These are phyloP conservation scores for Novymonas esmeraldas DNA, from an alignment of 208 protist genomes.

Conservation along the genomic window DNA sequence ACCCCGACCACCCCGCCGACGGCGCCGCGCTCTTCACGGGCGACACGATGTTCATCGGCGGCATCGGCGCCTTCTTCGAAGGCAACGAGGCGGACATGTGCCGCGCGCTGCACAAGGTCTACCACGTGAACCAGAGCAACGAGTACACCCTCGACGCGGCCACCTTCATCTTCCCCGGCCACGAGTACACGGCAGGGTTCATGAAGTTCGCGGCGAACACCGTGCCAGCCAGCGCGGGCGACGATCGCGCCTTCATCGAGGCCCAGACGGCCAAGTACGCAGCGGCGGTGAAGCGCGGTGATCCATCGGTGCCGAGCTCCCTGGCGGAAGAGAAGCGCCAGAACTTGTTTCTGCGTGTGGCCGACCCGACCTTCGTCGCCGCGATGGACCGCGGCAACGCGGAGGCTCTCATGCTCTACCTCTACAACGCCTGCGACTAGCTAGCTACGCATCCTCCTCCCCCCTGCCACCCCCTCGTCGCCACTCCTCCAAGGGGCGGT, in stretches of 20 bases:
- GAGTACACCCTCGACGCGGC: constrained; percentile 36
- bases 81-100: constrained; percentile 84
- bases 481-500: not conserved
- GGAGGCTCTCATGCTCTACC: constrained; percentile 63
- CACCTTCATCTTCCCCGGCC: constrained; percentile 85
- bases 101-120: constrained; percentile 65
- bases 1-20: constrained; percentile 37
- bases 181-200: constrained; percentile 91
- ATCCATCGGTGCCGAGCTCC: constrained; percentile 79
- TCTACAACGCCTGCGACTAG: constrained; percentile 86
- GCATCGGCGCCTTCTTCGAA: constrained; percentile 95
- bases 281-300: constrained; percentile 36
- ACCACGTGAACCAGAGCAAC: constrained; percentile 45
- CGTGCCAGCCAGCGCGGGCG: constrained; percentile 21
- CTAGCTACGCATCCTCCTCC: too few relatives aligned
- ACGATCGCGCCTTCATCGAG: constrained; percentile 57
- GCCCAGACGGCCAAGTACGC: constrained; percentile 53
- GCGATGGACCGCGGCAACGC: constrained; percentile 46
- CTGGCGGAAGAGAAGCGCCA: constrained; percentile 81
- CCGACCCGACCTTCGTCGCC: constrained; percentile 48
- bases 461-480: too few relatives aligned
- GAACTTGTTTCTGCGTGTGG: constrained; percentile 90
- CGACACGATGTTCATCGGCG: constrained; percentile 94
- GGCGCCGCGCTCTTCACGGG: constrained; percentile 92
- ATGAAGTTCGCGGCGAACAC: constrained; percentile 59